A percentile compares a stretch with the other conserved stretches of the same genome.
phyloP scores from a whole-genome alignment of 2,329 filamentous ascomycete species.

The Epichloe brachyelytri region DNA sequence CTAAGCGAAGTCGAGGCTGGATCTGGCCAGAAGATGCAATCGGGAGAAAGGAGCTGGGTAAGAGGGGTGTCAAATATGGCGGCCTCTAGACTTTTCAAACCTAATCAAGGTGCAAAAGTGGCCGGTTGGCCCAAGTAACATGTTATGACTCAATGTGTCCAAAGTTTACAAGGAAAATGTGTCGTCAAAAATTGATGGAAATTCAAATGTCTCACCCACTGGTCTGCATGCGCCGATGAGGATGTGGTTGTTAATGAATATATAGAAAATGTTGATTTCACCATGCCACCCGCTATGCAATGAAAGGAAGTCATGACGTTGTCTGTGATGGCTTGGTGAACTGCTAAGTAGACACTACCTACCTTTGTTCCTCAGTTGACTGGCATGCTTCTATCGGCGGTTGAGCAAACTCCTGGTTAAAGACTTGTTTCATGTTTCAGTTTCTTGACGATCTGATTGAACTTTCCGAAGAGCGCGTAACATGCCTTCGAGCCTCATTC shows the following conservation, averaged over 20 bases:
- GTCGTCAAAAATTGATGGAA: not conserved
- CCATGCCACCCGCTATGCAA: slow-evolving; percentile 1
- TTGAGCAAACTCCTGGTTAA: no score
- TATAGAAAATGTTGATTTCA: not conserved
- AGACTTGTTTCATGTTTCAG: no score
- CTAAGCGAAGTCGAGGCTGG: slow-evolving; percentile 63
- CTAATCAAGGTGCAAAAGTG: not conserved
- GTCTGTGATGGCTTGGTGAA: no score
- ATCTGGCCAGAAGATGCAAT: slow-evolving; percentile 62
- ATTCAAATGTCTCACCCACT: not conserved
- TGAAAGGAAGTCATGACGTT: no score
- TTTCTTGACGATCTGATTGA: not conserved
- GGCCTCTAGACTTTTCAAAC: slow-evolving; percentile 9
- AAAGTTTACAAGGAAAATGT: not conserved
- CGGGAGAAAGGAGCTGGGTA: slow-evolving; percentile 58
- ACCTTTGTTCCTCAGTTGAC: no score
- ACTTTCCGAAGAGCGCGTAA: slow-evolving; percentile 61
- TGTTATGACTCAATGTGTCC: not conserved
- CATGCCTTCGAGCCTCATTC: slow-evolving; percentile 67
- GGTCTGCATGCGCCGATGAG: no score
- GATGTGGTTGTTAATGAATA: no score
- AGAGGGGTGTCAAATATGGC: slow-evolving; percentile 48
- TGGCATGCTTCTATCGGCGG: no score
- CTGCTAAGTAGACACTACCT: no score
- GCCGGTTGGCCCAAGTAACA: not conserved